A percentile compares a stretch with the other conserved stretches of the same genome.
Evolutionary conservation across 495 filamentous ascomycete genomes (phyloP).

Genomic region (Lasiosphaeria hispida): DNA sequence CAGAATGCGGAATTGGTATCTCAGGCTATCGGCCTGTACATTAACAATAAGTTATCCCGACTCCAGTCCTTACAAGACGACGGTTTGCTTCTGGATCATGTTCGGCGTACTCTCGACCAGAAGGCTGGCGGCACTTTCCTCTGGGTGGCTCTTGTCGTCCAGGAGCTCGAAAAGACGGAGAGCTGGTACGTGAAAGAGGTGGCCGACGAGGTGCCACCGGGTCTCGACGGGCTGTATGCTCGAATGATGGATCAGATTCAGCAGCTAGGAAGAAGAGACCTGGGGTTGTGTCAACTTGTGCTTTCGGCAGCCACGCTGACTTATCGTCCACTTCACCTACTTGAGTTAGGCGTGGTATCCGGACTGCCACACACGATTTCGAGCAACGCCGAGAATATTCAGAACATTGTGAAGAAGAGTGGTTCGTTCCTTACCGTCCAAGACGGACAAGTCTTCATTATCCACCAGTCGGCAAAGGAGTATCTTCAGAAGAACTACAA

Average conservation of each 20-base stretch:
- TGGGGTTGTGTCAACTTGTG: too few species aligned
- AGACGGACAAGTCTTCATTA: conserved; percentile 29
- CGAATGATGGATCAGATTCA: conserved; percentile 29
- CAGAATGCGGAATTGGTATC: conserved; percentile 18
- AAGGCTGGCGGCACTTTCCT: conserved; percentile 13
- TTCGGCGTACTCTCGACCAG: conserved; percentile 23
- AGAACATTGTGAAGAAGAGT: conserved; percentile 20
- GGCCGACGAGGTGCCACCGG: conserved; percentile 25
- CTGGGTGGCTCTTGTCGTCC: conserved; percentile 6
- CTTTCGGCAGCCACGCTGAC: too few species aligned
- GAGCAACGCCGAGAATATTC: neutral
- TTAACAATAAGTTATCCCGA: conserved; percentile 27
- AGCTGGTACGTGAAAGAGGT: neutral
- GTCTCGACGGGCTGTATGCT: conserved; percentile 23
- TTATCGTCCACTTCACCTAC: too few species aligned
- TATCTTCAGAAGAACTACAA: conserved; percentile 22
- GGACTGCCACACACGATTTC: conserved; percentile 1
- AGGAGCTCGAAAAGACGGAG: neutral
- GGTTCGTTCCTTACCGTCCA: conserved; percentile 34
- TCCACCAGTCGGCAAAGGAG: conserved; percentile 44
- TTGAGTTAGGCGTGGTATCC: conserved; percentile 21
- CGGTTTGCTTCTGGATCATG: conserved; percentile 7
- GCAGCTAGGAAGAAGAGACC: too few species aligned
- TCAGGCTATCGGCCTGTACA: conserved; percentile 31
- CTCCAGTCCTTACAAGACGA: neutral